Evolutionary conservation across 2,329 filamentous ascomycete species (phyloP).

Genomic region (Cordyceps pruinosa): DNA sequence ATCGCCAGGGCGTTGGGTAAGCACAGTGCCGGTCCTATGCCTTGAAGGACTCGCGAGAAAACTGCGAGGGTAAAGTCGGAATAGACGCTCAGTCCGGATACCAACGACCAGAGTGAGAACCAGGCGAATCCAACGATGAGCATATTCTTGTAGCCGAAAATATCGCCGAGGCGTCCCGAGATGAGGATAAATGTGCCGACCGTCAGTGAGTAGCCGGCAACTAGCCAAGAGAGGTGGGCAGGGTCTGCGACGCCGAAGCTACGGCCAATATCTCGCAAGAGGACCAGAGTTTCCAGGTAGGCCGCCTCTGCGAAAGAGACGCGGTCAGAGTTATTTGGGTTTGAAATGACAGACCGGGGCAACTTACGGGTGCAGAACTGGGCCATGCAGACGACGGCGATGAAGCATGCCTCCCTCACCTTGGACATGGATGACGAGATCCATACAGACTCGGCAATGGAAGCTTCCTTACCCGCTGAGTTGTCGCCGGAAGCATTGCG

Average conservation of each 20-base stretch:
- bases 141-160: slow-evolving; percentile 50
- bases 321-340: not conserved
- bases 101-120: slow-evolving; percentile 46
- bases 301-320: slow-evolving; percentile 25
- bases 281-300: slow-evolving; percentile 33
- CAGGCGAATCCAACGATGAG: slow-evolving; percentile 48
- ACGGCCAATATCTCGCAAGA: slow-evolving; percentile 40
- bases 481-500: not conserved
- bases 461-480: not conserved
- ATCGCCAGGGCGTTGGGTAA: slow-evolving; percentile 60
- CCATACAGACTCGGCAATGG: slow-evolving; percentile 15
- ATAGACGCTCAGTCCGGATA: slow-evolving; percentile 37
- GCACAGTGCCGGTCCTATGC: slow-evolving; percentile 54
- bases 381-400: slow-evolving; percentile 37
- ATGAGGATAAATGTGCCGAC: slow-evolving; percentile 52
- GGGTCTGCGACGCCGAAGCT: slow-evolving; percentile 37
- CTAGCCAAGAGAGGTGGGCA: slow-evolving; percentile 47
- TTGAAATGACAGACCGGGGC: slow-evolving; percentile 5
- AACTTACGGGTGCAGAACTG: slow-evolving; percentile 33
- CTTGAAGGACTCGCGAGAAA: slow-evolving; percentile 47
- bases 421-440: slow-evolving; percentile 19
- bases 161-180: slow-evolving; percentile 48
- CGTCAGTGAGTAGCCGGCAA: slow-evolving; percentile 50
- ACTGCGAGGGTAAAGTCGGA: slow-evolving; percentile 39
- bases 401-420: slow-evolving; percentile 30